A percentile compares a stretch with the other conserved stretches of the same genome.
These are phyloP conservation scores for Anastatica hierochuntica DNA, from an alignment of 345 rosid species.

Conservation along the genomic window DNA sequence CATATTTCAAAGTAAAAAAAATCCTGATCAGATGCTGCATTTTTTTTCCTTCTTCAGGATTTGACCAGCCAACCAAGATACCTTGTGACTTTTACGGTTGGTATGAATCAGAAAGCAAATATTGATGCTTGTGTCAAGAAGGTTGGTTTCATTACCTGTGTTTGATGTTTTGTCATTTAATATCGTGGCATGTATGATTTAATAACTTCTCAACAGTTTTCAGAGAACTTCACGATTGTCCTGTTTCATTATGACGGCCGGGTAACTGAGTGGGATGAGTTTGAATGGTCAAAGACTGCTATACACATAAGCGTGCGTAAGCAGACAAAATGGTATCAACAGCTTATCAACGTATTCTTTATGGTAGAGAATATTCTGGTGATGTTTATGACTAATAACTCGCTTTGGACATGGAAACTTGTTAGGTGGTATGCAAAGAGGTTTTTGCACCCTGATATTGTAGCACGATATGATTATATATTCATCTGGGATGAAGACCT, in stretches of 20 bases:
- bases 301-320: conserved; percentile 66
- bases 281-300: conserved; percentile 79
- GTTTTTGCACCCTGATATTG: conserved; percentile 91
- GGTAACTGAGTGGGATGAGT: conserved; percentile 80
- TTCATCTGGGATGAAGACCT: conserved; percentile 99
- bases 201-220: conserved; percentile 36
- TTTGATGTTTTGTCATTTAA: not conserved
- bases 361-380: not conserved
- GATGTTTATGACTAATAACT: too few species aligned
- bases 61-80: conserved; percentile 70
- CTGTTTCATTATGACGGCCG: conserved; percentile 93
- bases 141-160: conserved; percentile 27
- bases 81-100: conserved; percentile 79
- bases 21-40: too few species aligned
- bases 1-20: not conserved
- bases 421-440: conserved; percentile 95
- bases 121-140: conserved; percentile 67
- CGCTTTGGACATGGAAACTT: not conserved
- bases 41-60: conserved; percentile 42
- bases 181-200: conserved; percentile 17
- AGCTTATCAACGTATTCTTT: not conserved
- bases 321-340: conserved; percentile 76
- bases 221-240: conserved; percentile 73
- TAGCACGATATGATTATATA: conserved; percentile 74
- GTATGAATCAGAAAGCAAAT: conserved; percentile 56